Conservation (phyloP, 441 rosid species). For the Brassica balearica region DNA sequence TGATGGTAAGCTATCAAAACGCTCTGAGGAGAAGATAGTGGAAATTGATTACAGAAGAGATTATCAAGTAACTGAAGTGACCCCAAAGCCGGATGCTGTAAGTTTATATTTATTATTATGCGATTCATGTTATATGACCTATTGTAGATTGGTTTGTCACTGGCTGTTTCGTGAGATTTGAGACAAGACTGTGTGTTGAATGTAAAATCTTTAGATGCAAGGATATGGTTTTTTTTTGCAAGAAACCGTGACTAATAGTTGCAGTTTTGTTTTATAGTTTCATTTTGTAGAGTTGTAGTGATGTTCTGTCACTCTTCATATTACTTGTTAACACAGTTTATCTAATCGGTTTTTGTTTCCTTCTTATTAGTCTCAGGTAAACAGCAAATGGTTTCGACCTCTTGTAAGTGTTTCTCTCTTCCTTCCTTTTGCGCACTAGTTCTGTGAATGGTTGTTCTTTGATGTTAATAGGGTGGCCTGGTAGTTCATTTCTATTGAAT, state of each 20-base stretch:
- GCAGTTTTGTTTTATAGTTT: slow-evolving; percentile 23
- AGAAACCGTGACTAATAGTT: background rate
- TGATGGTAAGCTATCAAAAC: slow-evolving; percentile 46
- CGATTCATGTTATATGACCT: background rate
- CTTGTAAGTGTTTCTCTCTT: slow-evolving; percentile 60
- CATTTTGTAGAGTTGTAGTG: slow-evolving; percentile 18
- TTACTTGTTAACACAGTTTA: background rate
- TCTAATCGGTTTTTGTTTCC: slow-evolving; percentile 40
- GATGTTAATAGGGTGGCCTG: slow-evolving; percentile 20
- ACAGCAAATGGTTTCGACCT: slow-evolving; percentile 68
- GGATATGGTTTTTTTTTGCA: slow-evolving; percentile 3
- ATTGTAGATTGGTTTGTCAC: too few relatives aligned
- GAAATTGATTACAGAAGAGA: slow-evolving; percentile 43
- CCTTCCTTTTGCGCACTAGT: slow-evolving; percentile 19
- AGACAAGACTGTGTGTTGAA: background rate
- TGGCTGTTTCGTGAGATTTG: too few relatives aligned
- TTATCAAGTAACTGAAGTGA: slow-evolving; percentile 49
- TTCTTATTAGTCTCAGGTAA: slow-evolving; percentile 60
- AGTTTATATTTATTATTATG: slow-evolving; percentile 46
- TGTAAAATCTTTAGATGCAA: slow-evolving; percentile 9
- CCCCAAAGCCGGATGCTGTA: slow-evolving; percentile 60
- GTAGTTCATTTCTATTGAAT: background rate
- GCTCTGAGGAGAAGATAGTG: slow-evolving; percentile 41
- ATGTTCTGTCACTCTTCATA: slow-evolving; percentile 15
- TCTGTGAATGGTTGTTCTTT: slow-evolving; percentile 8